Base-by-base conservation (phyloP, 768 basidiomycete genomes). In the Amanita polypyramis region DNA sequence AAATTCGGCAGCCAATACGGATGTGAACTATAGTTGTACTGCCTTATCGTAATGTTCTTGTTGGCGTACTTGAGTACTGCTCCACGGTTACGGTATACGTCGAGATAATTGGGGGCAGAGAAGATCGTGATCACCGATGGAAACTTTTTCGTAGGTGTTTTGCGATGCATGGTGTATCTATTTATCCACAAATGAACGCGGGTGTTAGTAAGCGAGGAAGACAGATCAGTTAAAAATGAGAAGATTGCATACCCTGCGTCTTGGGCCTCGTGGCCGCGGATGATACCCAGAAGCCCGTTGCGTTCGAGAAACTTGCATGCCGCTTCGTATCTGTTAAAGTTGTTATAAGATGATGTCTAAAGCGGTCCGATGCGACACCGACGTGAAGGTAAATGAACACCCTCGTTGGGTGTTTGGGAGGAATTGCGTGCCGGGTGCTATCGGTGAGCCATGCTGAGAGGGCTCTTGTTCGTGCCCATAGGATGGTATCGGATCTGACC, bases 61-160 rank as follows among this genome's bases (percentile, higher is more conserved):
- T 92, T 92, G 56, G 86, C 90, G 61, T 97, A 97, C 66, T 96
- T 96, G 64, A 98, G 81, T 14, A 99, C 88, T 2, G 95, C 95
- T 0, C 88, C 95, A 51, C 93, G 89, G 65, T 99, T 99, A 64
- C 90, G 85, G 66, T 97, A 96, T 14, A 89, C 87, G 61, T 97
- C 95, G 52, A 96, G 79, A 62, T 96, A 97, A 61, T 96, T 94
- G 9, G 95, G 95, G 1, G 94, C 95, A 14, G 88, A 91, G 70
- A 99, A 99, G 56, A 99, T 90, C 32, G 94, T 98, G 69, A 98
- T 96, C 27, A 98, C 88, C 0, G 90, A 89, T 0, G 94, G 93
- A 66, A 97, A 98, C 51, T 90, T 92, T 59, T 90, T 94, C 33
- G 83, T 86, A 38, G 89, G 88, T 0, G 95, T 96, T 65, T 94